Conservation (phyloP, 2,329 filamentous ascomycete genomes). For the Neofusicoccum sp. region DNA sequence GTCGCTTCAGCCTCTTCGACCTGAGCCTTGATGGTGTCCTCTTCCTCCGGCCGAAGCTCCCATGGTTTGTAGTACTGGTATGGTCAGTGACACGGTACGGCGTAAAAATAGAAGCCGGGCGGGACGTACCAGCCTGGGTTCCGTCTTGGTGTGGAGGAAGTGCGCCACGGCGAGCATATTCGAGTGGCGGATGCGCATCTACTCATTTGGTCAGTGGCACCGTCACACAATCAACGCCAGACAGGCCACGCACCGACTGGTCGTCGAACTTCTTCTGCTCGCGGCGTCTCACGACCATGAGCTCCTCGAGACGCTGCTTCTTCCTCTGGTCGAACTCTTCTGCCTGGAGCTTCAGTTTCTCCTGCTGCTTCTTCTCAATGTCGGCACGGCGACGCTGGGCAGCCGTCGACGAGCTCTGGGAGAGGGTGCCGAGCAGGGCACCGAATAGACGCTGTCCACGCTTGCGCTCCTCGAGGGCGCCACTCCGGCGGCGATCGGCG, state of each 20-base stretch:
- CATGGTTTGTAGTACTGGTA: conserved; percentile 81
- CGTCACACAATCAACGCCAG: conserved; percentile 13
- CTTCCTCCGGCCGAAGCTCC: conserved; percentile 67
- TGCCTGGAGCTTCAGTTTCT: conserved; percentile 70
- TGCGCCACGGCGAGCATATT: conserved; percentile 70
- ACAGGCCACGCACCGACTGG: conserved; percentile 61
- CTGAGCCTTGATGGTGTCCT: conserved; percentile 69
- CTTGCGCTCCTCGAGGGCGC: conserved; percentile 72
- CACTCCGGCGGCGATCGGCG: conserved; percentile 42
- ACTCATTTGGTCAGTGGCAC: conserved; percentile 20
- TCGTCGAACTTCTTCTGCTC: conserved; percentile 76
- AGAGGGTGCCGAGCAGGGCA: conserved; percentile 73
- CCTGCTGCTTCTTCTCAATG: conserved; percentile 78
- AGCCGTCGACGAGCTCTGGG: conserved; percentile 60
- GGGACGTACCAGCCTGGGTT: conserved; percentile 71
- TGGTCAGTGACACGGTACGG: conserved; percentile 18
- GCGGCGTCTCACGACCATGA: conserved; percentile 59
- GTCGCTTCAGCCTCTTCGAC: conserved; percentile 61
- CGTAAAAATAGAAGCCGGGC: background rate
- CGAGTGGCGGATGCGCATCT: conserved; percentile 74
- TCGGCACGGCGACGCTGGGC: conserved; percentile 69
- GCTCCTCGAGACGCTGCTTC: conserved; percentile 62
- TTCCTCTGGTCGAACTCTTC: conserved; percentile 68
- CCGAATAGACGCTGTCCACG: conserved; percentile 85
- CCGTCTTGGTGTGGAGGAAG: conserved; percentile 68